These are phyloP conservation scores for Tetrahymena malaccensis DNA, from an alignment of 73 alveolate species.

Conservation along the genomic window DNA sequence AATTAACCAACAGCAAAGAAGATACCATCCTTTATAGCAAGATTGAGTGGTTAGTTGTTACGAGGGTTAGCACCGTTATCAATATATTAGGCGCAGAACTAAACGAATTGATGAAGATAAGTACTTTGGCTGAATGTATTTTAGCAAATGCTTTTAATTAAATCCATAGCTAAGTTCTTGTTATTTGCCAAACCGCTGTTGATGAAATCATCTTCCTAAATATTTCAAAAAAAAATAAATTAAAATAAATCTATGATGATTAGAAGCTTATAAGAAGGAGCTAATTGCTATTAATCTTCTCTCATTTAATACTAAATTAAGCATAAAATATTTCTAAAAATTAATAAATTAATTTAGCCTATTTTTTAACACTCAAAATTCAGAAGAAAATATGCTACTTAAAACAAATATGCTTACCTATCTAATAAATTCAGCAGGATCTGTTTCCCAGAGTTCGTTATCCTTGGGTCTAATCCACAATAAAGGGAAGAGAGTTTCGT, in stretches of 20 bases:
- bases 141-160: background rate
- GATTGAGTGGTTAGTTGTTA: background rate
- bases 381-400: too few species aligned
- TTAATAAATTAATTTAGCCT: too few species aligned
- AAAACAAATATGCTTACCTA: background rate
- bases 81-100: background rate
- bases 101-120: background rate
- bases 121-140: background rate
- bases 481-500: background rate
- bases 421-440: background rate
- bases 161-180: background rate
- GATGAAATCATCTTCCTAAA: background rate
- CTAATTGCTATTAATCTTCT: too few species aligned
- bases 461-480: background rate
- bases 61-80: background rate
- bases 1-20: slow-evolving; percentile 29
- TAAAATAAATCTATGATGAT: too few species aligned
- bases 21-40: slow-evolving; percentile 19
- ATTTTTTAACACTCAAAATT: too few species aligned
- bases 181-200: background rate
- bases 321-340: too few species aligned
- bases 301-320: too few species aligned
- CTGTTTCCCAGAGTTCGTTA: background rate
- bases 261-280: too few species aligned
- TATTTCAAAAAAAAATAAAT: background rate